Conservation (phyloP, 257 asterid species). For the Nicotiana sylvestris region DNA sequence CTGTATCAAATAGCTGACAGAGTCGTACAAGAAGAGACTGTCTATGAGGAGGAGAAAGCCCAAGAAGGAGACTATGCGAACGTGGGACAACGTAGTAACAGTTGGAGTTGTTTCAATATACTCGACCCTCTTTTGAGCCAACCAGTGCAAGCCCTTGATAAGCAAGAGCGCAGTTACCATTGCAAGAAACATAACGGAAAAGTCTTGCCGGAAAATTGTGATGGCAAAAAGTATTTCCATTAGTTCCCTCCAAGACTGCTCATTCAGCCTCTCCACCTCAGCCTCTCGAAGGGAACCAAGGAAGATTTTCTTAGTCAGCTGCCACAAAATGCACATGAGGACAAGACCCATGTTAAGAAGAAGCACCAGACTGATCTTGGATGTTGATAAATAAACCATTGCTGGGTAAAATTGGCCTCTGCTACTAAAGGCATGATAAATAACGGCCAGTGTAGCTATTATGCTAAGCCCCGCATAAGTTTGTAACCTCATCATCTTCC, state of each 20-base stretch:
- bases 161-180: slow-evolving; percentile 85
- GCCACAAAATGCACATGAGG: slow-evolving; percentile 85
- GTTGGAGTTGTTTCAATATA: slow-evolving; percentile 94
- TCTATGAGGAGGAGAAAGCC: slow-evolving; percentile 79
- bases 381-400: slow-evolving; percentile 82
- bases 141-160: slow-evolving; percentile 96
- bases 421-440: slow-evolving; percentile 74
- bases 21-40: slow-evolving; percentile 55
- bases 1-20: slow-evolving; percentile 55
- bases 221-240: slow-evolving; percentile 96
- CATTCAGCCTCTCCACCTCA: slow-evolving; percentile 96
- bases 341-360: slow-evolving; percentile 89
- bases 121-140: slow-evolving; percentile 97
- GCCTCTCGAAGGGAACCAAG: slow-evolving; percentile 96
- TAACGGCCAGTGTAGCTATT: slow-evolving; percentile 59
- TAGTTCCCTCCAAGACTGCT: slow-evolving; percentile 95
- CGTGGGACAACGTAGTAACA: slow-evolving; percentile 65
- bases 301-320: slow-evolving; percentile 81
- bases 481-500: slow-evolving; percentile 74
- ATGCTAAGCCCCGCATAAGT: slow-evolving; percentile 79
- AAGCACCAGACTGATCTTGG: slow-evolving; percentile 84
- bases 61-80: slow-evolving; percentile 82
- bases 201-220: slow-evolving; percentile 91
- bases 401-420: slow-evolving; percentile 97
- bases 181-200: slow-evolving; percentile 74